Evolutionary conservation across 495 filamentous ascomycete species (phyloP), one percentile per base, ranked within the genome.

Genomic region (Lasiosphaeria ovina): DNA sequence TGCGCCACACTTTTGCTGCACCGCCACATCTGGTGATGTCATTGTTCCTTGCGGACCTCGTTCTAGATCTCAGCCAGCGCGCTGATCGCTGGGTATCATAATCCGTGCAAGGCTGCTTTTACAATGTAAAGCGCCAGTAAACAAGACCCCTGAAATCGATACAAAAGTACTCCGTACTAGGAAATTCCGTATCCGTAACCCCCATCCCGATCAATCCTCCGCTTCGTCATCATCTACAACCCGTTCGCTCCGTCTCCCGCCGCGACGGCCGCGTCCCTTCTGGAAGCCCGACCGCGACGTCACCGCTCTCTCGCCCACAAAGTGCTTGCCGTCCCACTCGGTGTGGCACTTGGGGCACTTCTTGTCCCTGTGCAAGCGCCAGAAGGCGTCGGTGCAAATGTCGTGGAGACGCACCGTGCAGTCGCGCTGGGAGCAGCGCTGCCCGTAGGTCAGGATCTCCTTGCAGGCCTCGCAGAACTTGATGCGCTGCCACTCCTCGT

Each of bases 391-490:
- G 51, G 83, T 78, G 69, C 93, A 98, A 33, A 87, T 81, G 55
- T 92, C 84, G 70, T 98, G 93, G 17, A 97, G 71, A 17, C 93
- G 79, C 3, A 87, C 79, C 12, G 62, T 67, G 67, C 93, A 98
- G 17, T 84, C 79, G 16, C 79, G 74, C 42, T 89, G 82, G 5
- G 77, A 72, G 72, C 93, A 98, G 24, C 93, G 84, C 81, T 93
- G 87, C 5, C 93, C 93, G 61, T 90, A 76, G 7, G 92, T 98
- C 58, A 97, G 83, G 58, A 98, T 89, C 72, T 97, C 92, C 73
- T 85, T 90, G 72, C 94, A 98, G 3, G 89, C 91, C 70, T 87
- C 82, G 74, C 94, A 98, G 60, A 86, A 84, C 83, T 94, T 96
- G 70, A 98, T 89, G 61, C 82, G 82, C 64, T 89, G 79, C 78